Conservation (phyloP, 202 grass and related monocot species). For the Thinopyrum obtusiflorum region DNA sequence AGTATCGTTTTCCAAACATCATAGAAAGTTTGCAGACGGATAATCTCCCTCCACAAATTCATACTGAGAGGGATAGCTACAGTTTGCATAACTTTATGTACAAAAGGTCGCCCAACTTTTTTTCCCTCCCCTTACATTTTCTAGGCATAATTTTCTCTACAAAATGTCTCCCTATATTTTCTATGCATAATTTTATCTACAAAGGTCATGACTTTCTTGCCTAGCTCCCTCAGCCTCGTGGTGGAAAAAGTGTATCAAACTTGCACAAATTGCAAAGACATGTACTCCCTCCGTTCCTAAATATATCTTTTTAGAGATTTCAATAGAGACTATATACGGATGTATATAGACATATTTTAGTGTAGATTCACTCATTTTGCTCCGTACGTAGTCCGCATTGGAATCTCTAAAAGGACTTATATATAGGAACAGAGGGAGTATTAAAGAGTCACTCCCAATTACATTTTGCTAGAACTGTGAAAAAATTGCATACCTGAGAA, state of each 20-base stretch:
- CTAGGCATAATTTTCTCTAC: background rate
- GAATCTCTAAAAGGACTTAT: background rate
- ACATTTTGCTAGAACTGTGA: background rate
- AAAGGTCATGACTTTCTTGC: background rate
- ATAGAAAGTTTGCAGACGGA: background rate
- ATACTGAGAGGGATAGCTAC: background rate
- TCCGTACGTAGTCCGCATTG: no score
- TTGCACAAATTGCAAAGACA: background rate
- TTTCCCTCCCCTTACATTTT: background rate
- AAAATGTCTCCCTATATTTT: background rate
- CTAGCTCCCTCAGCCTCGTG: background rate
- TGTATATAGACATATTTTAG: no score
- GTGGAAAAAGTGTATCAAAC: background rate
- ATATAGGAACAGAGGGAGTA: no score
- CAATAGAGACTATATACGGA: no score
- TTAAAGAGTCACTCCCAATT: background rate
- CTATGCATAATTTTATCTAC: background rate
- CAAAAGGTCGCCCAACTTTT: background rate
- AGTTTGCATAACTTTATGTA: background rate
- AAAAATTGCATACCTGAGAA: slow-evolving; percentile 72
- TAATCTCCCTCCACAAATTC: slow-evolving; percentile 14
- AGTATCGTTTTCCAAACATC: slow-evolving; percentile 1
- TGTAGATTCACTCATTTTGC: no score
- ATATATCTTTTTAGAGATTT: no score
- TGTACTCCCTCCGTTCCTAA: background rate